These are phyloP conservation scores for Gypsophila paniculata DNA, from an alignment of 179 eudicot species.

Conservation along the genomic window DNA sequence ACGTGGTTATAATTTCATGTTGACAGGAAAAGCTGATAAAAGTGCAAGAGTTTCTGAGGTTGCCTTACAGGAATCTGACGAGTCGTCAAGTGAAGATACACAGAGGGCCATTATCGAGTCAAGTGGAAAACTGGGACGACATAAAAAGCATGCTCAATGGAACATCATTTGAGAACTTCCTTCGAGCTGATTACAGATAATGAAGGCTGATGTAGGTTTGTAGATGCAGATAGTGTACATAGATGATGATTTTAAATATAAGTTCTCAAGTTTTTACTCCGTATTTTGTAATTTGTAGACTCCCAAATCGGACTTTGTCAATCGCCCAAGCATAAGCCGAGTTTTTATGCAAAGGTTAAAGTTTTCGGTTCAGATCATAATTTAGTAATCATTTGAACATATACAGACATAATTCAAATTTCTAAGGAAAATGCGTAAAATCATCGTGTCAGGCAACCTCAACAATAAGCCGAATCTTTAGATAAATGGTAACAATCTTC, in stretches of 20 bases:
- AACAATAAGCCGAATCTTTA: not conserved
- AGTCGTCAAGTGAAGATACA: slow-evolving; percentile 32
- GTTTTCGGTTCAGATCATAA: too few relatives aligned
- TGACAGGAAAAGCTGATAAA: slow-evolving; percentile 20
- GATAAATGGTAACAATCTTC: slow-evolving; percentile 1
- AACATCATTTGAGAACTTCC: slow-evolving; percentile 23
- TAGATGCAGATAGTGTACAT: slow-evolving; percentile 12
- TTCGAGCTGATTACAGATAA: slow-evolving; percentile 25
- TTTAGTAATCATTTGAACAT: too few relatives aligned
- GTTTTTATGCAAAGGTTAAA: too few relatives aligned
- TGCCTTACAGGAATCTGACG: slow-evolving; percentile 22
- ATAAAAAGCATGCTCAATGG: slow-evolving; percentile 15
- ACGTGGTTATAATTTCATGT: not conserved
- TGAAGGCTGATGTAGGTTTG: not conserved
- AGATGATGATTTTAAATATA: too few relatives aligned
- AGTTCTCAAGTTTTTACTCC: too few relatives aligned
- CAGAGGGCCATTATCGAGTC: slow-evolving; percentile 21
- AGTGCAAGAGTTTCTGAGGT: slow-evolving; percentile 22
- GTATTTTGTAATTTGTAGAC: too few relatives aligned
- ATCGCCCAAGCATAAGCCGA: not conserved
- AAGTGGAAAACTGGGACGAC: slow-evolving; percentile 30
- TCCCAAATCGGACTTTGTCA: not conserved
- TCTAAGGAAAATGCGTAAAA: not conserved
- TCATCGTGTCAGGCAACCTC: not conserved
- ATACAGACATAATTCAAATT: not conserved